Evolutionary conservation across 2,329 filamentous ascomycete genomes (phyloP), one percentile per base, ranked within the genome.

Genomic region (Pseudogymnoascus sp.): DNA sequence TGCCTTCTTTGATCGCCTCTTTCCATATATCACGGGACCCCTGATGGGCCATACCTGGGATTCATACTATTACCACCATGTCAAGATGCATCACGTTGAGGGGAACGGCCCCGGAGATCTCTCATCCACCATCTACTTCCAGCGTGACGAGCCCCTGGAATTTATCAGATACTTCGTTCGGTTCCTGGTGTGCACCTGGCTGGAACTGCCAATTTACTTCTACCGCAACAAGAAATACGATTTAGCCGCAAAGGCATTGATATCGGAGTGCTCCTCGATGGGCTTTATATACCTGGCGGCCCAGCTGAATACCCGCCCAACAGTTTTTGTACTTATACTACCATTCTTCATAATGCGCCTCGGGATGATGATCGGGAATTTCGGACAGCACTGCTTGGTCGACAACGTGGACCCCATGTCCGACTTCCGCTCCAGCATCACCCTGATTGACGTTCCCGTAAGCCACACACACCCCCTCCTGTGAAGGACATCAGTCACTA

Each of bases 31-130:
- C 42, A 77, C 84, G 10, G 88, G 92, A 68, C 89, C 89, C 0
- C 75, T 93, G 63, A 88, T 91, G 83, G 90, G 90, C 10, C 90
- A 93, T 70, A 92, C 89, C 0, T 92, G 89, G 88, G 91, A 93
- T 75, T 87, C 86, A 1, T 93, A 93, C 76, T 93, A 83, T 73
- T 92, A 91, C 71, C 90, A 93, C 71, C 90, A 93, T 70, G 88
- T 92, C 71, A 93, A 93, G 77, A 89, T 92, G 71, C 90, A 93
- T 71, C 90, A 93, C 67, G 85, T 92, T 63, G 90, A 92, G 75
- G 87, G 85, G 66, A 93, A 93, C 69, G 90, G 90, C 0, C 88
- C 89, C 0, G 81, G 87, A 56, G 90, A 93, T 70, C 79, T 92
- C 0, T 90, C 86, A 1, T 89, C 88, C 0, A 93, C 90, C 0